Conservation (phyloP, 768 basidiomycete species). For the Hydnomerulius pinastri region DNA sequence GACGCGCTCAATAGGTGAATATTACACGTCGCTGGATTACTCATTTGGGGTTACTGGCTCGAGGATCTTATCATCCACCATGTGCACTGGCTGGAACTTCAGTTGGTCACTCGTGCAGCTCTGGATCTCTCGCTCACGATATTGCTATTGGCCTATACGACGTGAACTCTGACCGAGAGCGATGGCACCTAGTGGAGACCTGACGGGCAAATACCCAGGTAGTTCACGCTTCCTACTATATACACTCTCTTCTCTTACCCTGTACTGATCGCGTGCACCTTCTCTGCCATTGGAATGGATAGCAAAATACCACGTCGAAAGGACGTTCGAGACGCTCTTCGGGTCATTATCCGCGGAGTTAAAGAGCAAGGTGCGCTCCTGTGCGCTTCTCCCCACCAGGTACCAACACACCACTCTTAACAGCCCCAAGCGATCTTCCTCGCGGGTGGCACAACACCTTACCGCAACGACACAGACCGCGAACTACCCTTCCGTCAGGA, state of each 20-base stretch:
- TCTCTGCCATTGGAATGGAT: no score
- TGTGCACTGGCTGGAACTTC: no score
- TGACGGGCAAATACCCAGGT: conserved; percentile 27
- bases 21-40: no score
- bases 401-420: neutral
- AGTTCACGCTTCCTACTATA: neutral
- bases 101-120: no score
- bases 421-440: conserved; percentile 74
- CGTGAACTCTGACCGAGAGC: no score
- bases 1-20: no score
- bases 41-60: no score
- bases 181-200: conserved; percentile 7
- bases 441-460: conserved; percentile 62
- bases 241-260: neutral
- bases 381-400: neutral
- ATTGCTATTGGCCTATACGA: no score
- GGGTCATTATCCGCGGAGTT: conserved; percentile 51
- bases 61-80: no score
- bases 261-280: neutral
- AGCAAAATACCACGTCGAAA: conserved; percentile 56
- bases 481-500: conserved; percentile 75
- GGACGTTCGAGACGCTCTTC: conserved; percentile 54
- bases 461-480: conserved; percentile 82
- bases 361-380: conserved; percentile 49
- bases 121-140: no score